A percentile compares a stretch with the other conserved stretches of the same genome.
phyloP scores from a whole-genome alignment of 768 basidiomycete genomes.

The Exidia glandulosa region DNA sequence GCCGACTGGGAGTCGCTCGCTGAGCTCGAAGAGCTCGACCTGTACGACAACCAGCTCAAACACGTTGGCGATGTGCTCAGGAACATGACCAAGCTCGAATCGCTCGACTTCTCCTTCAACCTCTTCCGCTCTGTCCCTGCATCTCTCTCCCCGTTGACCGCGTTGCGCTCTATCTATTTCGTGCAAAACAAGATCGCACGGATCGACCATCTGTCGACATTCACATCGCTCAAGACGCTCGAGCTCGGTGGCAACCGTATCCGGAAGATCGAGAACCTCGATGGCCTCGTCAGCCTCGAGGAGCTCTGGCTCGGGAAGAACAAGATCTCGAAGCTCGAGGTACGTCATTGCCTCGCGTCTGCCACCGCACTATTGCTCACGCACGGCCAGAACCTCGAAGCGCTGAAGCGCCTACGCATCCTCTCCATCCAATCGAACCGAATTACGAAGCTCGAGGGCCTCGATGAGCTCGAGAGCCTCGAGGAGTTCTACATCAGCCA shows the following conservation, averaged over 20 bases:
- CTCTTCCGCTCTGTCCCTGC: constrained; percentile 64
- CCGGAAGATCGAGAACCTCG: constrained; percentile 83
- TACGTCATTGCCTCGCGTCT: constrained; percentile 17
- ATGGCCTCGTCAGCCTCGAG: constrained; percentile 68
- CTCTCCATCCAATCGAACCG: constrained; percentile 91
- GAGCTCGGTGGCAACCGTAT: constrained; percentile 93
- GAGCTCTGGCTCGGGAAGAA: constrained; percentile 98
- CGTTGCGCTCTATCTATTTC: constrained; percentile 75
- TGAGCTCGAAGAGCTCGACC: constrained; percentile 77
- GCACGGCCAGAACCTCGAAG: constrained; percentile 47
- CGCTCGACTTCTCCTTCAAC: constrained; percentile 91
- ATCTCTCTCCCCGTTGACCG: constrained; percentile 41
- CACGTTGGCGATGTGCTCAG: constrained; percentile 54
- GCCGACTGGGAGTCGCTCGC: constrained; percentile 54
- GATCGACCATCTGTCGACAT: constrained; percentile 53
- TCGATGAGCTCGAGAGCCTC: constrained; percentile 60
- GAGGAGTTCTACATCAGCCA: constrained; percentile 92
- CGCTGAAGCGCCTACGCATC: constrained; percentile 65
- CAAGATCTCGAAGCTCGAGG: constrained; percentile 83
- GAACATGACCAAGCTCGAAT: constrained; percentile 35
- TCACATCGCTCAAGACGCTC: constrained; percentile 58
- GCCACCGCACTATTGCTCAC: background rate
- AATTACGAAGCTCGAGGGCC: constrained; percentile 74
- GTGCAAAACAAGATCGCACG: constrained; percentile 90
- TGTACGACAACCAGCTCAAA: constrained; percentile 95